Conservation (phyloP, 2,329 filamentous ascomycete genomes). For the Metarhizium humberi region DNA sequence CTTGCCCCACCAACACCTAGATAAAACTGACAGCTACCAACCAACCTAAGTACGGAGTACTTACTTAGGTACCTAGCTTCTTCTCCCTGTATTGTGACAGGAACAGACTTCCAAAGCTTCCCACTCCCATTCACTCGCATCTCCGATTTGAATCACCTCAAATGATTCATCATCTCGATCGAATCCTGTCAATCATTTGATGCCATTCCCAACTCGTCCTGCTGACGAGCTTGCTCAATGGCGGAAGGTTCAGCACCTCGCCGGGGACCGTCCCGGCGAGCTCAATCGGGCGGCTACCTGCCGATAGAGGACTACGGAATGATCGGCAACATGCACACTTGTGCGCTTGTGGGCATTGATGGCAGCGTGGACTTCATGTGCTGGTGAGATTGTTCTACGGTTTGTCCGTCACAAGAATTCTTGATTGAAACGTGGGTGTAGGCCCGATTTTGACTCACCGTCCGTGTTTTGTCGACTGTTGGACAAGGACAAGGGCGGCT, state of each 20-base stretch:
- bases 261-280: constrained; percentile 21
- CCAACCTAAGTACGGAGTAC: neutral
- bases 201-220: neutral
- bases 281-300: constrained; percentile 38
- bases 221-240: constrained; percentile 15
- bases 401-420: neutral
- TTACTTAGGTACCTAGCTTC: neutral
- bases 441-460: constrained; percentile 72
- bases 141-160: neutral
- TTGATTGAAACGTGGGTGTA: constrained; percentile 17
- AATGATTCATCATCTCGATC: neutral
- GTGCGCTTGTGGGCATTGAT: constrained; percentile 64
- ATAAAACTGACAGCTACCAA: neutral
- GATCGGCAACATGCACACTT: constrained; percentile 74
- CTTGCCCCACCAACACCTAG: neutral
- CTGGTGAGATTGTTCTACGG: constrained; percentile 38
- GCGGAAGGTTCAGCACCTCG: constrained; percentile 21
- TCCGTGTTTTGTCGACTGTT: constrained; percentile 66
- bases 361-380: constrained; percentile 72
- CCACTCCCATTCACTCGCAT: neutral
- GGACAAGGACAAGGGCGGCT: constrained; percentile 65
- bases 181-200: neutral
- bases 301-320: constrained; percentile 71
- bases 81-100: neutral
- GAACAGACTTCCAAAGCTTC: neutral